Percentiles rank a stretch among this genome's conserved stretches.
Evolutionary conservation across 2,329 filamentous ascomycete species (phyloP).

Genomic region (Alternaria arbusti): DNA sequence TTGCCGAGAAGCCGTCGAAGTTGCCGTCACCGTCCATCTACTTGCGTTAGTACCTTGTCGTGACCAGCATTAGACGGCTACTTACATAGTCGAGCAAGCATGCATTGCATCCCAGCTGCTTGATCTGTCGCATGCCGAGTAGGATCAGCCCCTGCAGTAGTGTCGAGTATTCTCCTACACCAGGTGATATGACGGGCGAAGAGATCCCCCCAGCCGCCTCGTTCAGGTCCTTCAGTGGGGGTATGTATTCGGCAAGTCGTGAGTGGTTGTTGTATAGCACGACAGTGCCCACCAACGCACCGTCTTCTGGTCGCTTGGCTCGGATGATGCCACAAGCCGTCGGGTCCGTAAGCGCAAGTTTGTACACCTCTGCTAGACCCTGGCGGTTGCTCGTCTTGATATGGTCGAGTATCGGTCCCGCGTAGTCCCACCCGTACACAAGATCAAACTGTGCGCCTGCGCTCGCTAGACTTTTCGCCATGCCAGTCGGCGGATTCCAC

Average conservation of each 20-base stretch:
- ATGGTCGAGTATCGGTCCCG: slow-evolving; percentile 74
- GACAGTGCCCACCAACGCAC: slow-evolving; percentile 76
- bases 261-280: slow-evolving; percentile 78
- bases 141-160: slow-evolving; percentile 80
- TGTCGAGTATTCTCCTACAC: slow-evolving; percentile 70
- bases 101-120: slow-evolving; percentile 74
- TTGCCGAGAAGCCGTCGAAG: slow-evolving; percentile 73
- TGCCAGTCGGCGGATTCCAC: slow-evolving; percentile 78
- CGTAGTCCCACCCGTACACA: slow-evolving; percentile 79
- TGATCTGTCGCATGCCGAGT: slow-evolving; percentile 82
- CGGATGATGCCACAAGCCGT: slow-evolving; percentile 81
- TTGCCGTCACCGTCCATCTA: slow-evolving; percentile 75
- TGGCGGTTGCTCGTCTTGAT: slow-evolving; percentile 76
- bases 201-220: slow-evolving; percentile 76
- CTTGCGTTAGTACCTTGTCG: slow-evolving; percentile 35
- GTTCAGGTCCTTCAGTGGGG: slow-evolving; percentile 66
- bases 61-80: slow-evolving; percentile 21
- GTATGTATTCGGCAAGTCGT: slow-evolving; percentile 71
- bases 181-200: slow-evolving; percentile 75
- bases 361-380: slow-evolving; percentile 81
- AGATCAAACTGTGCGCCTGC: slow-evolving; percentile 82
- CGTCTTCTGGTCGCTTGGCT: slow-evolving; percentile 73
- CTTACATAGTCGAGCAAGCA: slow-evolving; percentile 82
- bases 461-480: slow-evolving; percentile 74
- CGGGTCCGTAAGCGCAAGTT: slow-evolving; percentile 72